Evolutionary conservation across 176 grass and related monocot species (phyloP).

Genomic region (Juncus effusus): DNA sequence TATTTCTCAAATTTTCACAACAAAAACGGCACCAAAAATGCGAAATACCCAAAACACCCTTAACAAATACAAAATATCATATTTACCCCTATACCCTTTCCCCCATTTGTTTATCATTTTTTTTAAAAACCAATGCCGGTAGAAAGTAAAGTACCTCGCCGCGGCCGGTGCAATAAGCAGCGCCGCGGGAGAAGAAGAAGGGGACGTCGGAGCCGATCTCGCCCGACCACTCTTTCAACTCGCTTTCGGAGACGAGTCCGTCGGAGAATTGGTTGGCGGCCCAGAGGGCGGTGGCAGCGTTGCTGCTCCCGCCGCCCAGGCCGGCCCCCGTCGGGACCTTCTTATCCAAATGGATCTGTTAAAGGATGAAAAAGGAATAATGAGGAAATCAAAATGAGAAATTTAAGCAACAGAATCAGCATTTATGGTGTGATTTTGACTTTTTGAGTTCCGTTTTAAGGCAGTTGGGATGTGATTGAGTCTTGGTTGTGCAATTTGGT

Average conservation of each 20-base stretch:
- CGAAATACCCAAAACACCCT: slow-evolving; percentile 14
- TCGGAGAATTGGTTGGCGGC: slow-evolving; percentile 97
- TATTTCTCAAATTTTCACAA: background rate
- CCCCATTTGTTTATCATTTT: no score
- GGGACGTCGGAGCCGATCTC: slow-evolving; percentile 99
- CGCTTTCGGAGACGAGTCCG: slow-evolving; percentile 82
- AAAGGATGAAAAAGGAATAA: no score
- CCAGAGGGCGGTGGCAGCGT: slow-evolving; percentile 96
- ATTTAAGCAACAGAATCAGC: no score
- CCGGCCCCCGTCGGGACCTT: slow-evolving; percentile 97
- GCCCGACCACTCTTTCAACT: slow-evolving; percentile 94
- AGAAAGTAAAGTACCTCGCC: slow-evolving; percentile 64
- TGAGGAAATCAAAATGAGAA: no score
- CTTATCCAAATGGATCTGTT: slow-evolving; percentile 97
- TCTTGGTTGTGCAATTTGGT: no score
- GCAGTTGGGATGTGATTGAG: no score
- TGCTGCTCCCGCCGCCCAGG: slow-evolving; percentile 96
- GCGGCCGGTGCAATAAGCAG: slow-evolving; percentile 86
- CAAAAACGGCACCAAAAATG: background rate
- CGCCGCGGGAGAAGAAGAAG: slow-evolving; percentile 94
- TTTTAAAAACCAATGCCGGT: no score
- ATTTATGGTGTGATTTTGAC: no score
- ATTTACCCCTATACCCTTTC: background rate
- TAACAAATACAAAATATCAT: slow-evolving; percentile 1
- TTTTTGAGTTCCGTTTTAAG: no score